phyloP scores from a whole-genome alignment of 129 eudicot genomes.

The Centella asiatica region DNA sequence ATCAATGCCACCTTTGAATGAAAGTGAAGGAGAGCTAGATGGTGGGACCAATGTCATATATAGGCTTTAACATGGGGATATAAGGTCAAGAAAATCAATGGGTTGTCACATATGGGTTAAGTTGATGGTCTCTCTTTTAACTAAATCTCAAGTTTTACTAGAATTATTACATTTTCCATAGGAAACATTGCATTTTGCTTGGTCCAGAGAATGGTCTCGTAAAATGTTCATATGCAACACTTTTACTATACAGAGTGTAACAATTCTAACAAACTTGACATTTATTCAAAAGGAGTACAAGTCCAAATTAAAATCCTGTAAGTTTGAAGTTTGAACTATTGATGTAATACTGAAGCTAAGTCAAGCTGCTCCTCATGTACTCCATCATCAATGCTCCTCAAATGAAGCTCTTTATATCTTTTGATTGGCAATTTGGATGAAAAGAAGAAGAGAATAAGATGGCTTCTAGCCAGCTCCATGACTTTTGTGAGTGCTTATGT shows the following conservation, averaged over 20 bases:
- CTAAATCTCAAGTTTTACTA: no score
- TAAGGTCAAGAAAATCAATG: not conserved
- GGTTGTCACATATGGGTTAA: no score
- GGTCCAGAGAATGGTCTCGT: no score
- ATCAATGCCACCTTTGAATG: constrained; percentile 5
- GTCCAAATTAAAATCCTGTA: not conserved
- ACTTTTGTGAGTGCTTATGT: constrained; percentile 43
- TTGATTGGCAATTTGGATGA: not conserved
- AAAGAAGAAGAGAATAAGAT: not conserved
- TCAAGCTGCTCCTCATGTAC: not conserved
- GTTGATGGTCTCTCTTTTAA: no score
- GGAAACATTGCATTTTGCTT: no score
- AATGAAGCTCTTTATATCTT: not conserved
- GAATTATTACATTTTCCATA: no score
- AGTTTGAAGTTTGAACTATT: not conserved
- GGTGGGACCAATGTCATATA: constrained; percentile 38
- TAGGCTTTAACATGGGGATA: not conserved
- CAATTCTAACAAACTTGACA: no score
- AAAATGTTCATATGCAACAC: no score
- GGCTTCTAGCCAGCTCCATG: constrained; percentile 16
- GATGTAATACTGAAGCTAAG: no score
- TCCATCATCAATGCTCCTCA: not conserved
- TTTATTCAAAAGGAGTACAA: not conserved
- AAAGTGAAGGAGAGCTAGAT: constrained; percentile 15
- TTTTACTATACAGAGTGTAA: no score